Evolutionary conservation across 208 protist genomes (phyloP).

Genomic region (Borovskyia barvae): DNA sequence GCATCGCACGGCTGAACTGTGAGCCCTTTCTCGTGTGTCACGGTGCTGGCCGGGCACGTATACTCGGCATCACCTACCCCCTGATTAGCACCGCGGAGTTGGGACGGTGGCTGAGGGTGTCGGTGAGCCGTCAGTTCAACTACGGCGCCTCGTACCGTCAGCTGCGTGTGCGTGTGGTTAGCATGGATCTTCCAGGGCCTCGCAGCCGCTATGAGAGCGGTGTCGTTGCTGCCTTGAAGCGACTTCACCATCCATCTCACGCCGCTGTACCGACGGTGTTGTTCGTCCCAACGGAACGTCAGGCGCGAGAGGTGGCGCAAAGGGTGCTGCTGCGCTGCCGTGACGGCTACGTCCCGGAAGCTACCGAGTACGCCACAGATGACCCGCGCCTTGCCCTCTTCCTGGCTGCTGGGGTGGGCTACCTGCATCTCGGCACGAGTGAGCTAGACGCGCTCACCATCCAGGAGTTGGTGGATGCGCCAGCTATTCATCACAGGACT

Average conservation of each 20-base stretch:
- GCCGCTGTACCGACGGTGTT: conserved; percentile 47
- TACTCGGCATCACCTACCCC: conserved; percentile 84
- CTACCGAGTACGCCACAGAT: conserved; percentile 18
- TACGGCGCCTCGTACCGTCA: conserved; percentile 75
- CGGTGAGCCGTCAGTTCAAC: conserved; percentile 63
- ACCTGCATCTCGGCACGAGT: conserved; percentile 67
- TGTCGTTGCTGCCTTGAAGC: conserved; percentile 44
- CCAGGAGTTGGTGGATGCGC: conserved; percentile 47
- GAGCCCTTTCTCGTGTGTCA: conserved; percentile 58
- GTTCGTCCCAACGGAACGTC: conserved; percentile 64
- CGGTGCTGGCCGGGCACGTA: conserved; percentile 49
- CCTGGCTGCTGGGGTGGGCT: conserved; percentile 71
- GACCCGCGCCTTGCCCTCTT: conserved; percentile 55
- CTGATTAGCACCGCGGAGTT: conserved; percentile 81
- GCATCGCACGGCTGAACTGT: conserved; percentile 67
- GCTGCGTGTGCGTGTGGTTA: conserved; percentile 62
- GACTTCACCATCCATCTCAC: conserved; percentile 62
- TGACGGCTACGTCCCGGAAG: conserved; percentile 57
- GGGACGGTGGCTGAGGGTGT: conserved; percentile 82
- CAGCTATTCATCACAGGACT: conserved; percentile 48
- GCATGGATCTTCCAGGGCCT: conserved; percentile 47
- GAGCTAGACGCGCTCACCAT: conserved; percentile 63
- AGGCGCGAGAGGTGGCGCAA: conserved; percentile 63
- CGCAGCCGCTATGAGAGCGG: conserved; percentile 69
- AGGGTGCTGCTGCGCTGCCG: conserved; percentile 78